Percentiles rank a stretch among this genome's conserved stretches.
These are phyloP conservation scores for Aaosphaeria arxii DNA, from an alignment of 2,329 filamentous ascomycete genomes.

Conservation along the genomic window DNA sequence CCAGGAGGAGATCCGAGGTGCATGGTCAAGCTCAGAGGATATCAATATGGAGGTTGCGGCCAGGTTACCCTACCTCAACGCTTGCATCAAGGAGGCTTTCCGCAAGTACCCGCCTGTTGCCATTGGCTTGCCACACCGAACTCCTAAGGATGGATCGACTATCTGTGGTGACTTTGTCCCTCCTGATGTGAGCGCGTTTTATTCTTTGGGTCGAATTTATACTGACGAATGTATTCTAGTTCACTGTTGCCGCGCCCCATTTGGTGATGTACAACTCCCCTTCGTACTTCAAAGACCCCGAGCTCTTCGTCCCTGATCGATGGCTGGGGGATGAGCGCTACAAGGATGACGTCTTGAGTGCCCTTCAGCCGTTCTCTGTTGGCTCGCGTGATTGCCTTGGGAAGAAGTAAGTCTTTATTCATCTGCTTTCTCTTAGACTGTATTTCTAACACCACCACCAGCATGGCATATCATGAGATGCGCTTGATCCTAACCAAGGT, in stretches of 20 bases:
- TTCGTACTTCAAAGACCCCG: conserved; percentile 34
- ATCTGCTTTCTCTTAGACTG: neutral
- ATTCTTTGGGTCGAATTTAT: conserved; percentile 5
- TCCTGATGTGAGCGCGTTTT: conserved; percentile 13
- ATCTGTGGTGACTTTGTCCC: conserved; percentile 38
- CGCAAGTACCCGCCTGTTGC: conserved; percentile 43
- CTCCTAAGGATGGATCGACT: conserved; percentile 33
- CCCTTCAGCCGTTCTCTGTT: conserved; percentile 44
- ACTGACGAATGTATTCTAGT: conserved; percentile 3
- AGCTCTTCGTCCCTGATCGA: conserved; percentile 40
- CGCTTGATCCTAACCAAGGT: conserved; percentile 39
- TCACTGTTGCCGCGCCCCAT: conserved; percentile 14
- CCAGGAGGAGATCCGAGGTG: conserved; percentile 22
- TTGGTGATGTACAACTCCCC: conserved; percentile 5
- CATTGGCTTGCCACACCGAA: conserved; percentile 29
- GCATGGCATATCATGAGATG: conserved; percentile 41
- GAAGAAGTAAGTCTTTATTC: conserved; percentile 28
- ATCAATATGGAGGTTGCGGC: conserved; percentile 32
- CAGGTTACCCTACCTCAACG: conserved; percentile 35
- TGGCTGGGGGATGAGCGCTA: conserved; percentile 33
- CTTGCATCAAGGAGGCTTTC: conserved; percentile 41
- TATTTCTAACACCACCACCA: conserved; percentile 3
- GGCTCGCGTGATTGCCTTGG: conserved; percentile 41
- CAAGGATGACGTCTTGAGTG: conserved; percentile 26
- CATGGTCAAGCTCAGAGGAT: conserved; percentile 24